phyloP scores from a whole-genome alignment of 306 rosid genomes.

The Senna tora region DNA sequence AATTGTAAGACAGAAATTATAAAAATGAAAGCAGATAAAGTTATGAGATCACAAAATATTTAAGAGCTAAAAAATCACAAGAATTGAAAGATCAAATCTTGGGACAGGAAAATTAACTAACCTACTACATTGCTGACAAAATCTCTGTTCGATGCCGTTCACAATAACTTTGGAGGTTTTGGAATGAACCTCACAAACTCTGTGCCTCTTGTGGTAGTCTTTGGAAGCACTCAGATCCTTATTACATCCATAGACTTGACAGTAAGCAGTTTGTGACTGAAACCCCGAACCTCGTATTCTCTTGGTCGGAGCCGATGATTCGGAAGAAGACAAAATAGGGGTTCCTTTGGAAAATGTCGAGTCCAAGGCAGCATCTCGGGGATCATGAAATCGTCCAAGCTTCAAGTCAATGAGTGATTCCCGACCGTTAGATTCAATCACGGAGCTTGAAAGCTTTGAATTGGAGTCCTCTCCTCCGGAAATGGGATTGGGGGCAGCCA shows the following conservation, averaged over 20 bases:
- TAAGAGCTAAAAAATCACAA: constrained; percentile 11
- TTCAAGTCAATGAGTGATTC: constrained; percentile 83
- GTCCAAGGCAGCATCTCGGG: constrained; percentile 40
- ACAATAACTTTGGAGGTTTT: constrained; percentile 83
- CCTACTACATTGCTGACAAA: constrained; percentile 99
- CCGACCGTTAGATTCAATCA: constrained; percentile 53
- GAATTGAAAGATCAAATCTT: constrained; percentile 24
- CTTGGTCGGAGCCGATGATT: constrained; percentile 67
- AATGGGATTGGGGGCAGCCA: constrained; percentile 44
- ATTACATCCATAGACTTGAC: constrained; percentile 93
- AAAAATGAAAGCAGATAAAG: constrained; percentile 15
- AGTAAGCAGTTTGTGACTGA: constrained; percentile 54
- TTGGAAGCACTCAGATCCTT: constrained; percentile 81
- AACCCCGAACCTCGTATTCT: constrained; percentile 54
- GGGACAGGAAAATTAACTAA: constrained; percentile 39
- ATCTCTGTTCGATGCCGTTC: constrained; percentile 82
- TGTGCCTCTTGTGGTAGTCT: constrained; percentile 92
- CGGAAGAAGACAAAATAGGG: constrained; percentile 61
- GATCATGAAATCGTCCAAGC: constrained; percentile 69
- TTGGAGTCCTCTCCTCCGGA: constrained; percentile 53
- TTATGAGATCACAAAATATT: not conserved
- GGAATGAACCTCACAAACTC: constrained; percentile 89
- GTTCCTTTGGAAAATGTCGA: constrained; percentile 50
- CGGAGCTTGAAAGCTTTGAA: constrained; percentile 66
- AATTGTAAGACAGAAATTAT: not conserved